These are phyloP conservation scores for Cadophora sp. DNA, from an alignment of 2,329 filamentous ascomycete genomes.

Conservation along the genomic window DNA sequence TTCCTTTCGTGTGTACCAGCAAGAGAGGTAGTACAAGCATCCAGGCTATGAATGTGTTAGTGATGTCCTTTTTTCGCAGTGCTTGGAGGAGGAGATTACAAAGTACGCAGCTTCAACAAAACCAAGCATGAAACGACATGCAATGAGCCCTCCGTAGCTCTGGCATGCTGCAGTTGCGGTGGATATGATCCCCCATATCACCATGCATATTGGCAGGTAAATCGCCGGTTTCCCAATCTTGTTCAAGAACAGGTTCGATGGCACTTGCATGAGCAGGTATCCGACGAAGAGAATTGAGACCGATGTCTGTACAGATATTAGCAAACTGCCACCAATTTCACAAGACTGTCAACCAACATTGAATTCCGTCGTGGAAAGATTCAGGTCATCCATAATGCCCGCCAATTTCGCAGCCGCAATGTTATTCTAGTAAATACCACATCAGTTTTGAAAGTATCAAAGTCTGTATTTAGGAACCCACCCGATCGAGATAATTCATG, in stretches of 20 bases:
- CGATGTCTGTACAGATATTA: constrained; percentile 45
- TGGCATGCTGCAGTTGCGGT: constrained; percentile 56
- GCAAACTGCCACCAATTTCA: not conserved
- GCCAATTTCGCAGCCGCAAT: constrained; percentile 61
- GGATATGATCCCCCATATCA: constrained; percentile 58
- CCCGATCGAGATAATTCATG: constrained; percentile 67
- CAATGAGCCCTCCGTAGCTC: constrained; percentile 54
- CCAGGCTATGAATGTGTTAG: constrained; percentile 51
- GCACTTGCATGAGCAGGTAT: constrained; percentile 52
- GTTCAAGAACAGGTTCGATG: constrained; percentile 56
- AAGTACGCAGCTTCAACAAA: constrained; percentile 64
- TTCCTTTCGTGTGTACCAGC: constrained; percentile 75
- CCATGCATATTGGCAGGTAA: constrained; percentile 58
- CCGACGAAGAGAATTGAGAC: constrained; percentile 51
- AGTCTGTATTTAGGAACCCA: constrained; percentile 35
- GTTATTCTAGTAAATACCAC: constrained; percentile 51
- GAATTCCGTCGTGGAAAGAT: constrained; percentile 51
- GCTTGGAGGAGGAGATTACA: constrained; percentile 40
- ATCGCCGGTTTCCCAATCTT: constrained; percentile 56
- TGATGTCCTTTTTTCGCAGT: not conserved
- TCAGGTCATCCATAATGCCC: constrained; percentile 54
- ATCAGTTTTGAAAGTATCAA: constrained; percentile 37
- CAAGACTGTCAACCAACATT: constrained; percentile 41
- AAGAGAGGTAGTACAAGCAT: constrained; percentile 67
- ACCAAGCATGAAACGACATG: constrained; percentile 57